Conservation (phyloP, 2,329 filamentous ascomycete genomes). For the Trichoderma citrinoviride region DNA sequence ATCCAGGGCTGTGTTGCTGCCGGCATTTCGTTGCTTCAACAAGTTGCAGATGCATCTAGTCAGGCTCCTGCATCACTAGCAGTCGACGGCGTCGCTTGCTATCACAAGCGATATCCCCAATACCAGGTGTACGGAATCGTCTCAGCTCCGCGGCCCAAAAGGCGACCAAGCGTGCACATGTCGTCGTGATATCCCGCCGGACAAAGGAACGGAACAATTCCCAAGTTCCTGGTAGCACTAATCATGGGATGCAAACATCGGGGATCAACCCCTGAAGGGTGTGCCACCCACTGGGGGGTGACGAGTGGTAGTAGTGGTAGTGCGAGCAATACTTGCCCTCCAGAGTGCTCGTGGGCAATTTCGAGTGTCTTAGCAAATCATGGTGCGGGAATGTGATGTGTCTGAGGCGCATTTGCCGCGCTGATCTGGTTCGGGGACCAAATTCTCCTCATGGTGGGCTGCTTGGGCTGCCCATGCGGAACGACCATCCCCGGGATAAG, state of each 20-base stretch:
- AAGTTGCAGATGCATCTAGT: not conserved
- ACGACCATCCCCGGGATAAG: not conserved
- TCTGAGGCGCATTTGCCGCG: constrained; percentile 14
- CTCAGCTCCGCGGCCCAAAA: not conserved
- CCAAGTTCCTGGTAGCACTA: constrained; percentile 6
- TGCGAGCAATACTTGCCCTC: not conserved
- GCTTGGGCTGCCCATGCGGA: not conserved
- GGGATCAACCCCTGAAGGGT: not conserved
- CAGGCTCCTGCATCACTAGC: not conserved
- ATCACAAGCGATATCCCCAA: constrained; percentile 7
- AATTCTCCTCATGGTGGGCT: not conserved
- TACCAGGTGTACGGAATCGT: constrained; percentile 11
- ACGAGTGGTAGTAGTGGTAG: too few species aligned
- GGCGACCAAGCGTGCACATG: not conserved
- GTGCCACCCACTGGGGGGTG: not conserved
- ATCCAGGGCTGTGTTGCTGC: not conserved
- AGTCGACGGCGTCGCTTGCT: not conserved
- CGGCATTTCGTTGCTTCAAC: not conserved
- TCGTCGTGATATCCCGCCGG: not conserved
- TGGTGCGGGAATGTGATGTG: constrained; percentile 16
- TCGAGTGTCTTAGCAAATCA: constrained; percentile 8
- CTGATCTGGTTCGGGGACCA: constrained; percentile 7
- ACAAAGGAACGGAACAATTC: not conserved
- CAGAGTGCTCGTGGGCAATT: constrained; percentile 3
- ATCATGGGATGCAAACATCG: not conserved